Conservation (phyloP, 768 basidiomycete species). For the Tylopilus balloui region DNA sequence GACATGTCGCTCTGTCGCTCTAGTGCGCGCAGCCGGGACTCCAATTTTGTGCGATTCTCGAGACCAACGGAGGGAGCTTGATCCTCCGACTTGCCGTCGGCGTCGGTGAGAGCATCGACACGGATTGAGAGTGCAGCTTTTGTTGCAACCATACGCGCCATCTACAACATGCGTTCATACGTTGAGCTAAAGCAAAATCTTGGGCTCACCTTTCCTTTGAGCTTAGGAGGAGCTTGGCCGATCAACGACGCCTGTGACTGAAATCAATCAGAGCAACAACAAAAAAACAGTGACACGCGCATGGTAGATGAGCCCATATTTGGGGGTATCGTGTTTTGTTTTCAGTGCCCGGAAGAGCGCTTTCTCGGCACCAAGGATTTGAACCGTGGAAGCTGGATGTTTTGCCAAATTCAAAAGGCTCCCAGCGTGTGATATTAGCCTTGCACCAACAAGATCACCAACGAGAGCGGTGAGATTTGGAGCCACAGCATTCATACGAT, state of each 20-base stretch:
- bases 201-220: conserved; percentile 83
- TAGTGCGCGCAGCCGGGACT: conserved; percentile 85
- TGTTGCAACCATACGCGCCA: conserved; percentile 99
- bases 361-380: conserved; percentile 75
- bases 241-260: conserved; percentile 77
- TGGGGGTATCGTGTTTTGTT: conserved; percentile 92
- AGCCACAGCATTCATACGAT: conserved; percentile 97
- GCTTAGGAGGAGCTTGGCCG: conserved; percentile 94
- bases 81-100: conserved; percentile 83
- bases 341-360: conserved; percentile 73
- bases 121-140: conserved; percentile 97
- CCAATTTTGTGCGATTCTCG: conserved; percentile 92
- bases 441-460: conserved; percentile 72
- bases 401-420: conserved; percentile 67
- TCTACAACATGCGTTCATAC: conserved; percentile 40
- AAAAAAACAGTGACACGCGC: conserved; percentile 39
- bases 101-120: conserved; percentile 92
- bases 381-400: conserved; percentile 75
- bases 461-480: conserved; percentile 90
- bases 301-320: conserved; percentile 99
- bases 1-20: conserved; percentile 77
- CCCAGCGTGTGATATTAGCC: conserved; percentile 72
- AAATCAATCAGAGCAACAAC: conserved; percentile 2
- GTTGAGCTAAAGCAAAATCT: not conserved
- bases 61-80: conserved; percentile 83